Percentiles rank a stretch among this genome's conserved stretches.
These are phyloP conservation scores for Paracoccidioides lutzii DNA, from an alignment of 2,329 filamentous ascomycete species.

Conservation along the genomic window DNA sequence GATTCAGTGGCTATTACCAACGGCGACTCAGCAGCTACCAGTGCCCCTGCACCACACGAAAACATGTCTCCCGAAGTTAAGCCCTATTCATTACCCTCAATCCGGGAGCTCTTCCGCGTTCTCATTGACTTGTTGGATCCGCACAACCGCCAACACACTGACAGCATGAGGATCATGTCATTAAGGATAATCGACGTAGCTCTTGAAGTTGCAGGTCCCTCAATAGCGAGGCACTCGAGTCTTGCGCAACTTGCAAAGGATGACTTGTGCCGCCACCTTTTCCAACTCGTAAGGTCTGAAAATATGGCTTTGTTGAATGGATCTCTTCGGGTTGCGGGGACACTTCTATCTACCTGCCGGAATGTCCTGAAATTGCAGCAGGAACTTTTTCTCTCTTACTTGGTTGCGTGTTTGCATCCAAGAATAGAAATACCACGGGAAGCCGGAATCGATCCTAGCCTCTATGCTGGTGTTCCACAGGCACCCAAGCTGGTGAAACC, in stretches of 20 bases:
- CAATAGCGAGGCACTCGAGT: slow-evolving; percentile 82
- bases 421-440: slow-evolving; percentile 89
- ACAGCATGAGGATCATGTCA: slow-evolving; percentile 95
- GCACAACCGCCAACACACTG: slow-evolving; percentile 81
- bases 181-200: slow-evolving; percentile 94
- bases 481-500: slow-evolving; percentile 77
- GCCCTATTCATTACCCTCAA: slow-evolving; percentile 87
- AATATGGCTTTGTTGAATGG: slow-evolving; percentile 92
- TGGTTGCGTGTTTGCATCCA: slow-evolving; percentile 87
- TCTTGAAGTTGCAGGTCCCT: slow-evolving; percentile 87
- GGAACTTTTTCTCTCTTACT: slow-evolving; percentile 85
- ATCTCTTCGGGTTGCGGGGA: slow-evolving; percentile 81
- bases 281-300: slow-evolving; percentile 90
- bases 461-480: slow-evolving; percentile 89
- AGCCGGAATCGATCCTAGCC: slow-evolving; percentile 71
- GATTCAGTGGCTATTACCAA: slow-evolving; percentile 21
- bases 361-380: slow-evolving; percentile 89
- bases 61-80: slow-evolving; percentile 49
- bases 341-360: slow-evolving; percentile 78
- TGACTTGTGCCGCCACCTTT: slow-evolving; percentile 82
- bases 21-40: slow-evolving; percentile 22
- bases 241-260: slow-evolving; percentile 82
- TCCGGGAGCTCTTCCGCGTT: slow-evolving; percentile 85
- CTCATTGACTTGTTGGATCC: slow-evolving; percentile 88
- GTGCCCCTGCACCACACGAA: slow-evolving; percentile 24